phyloP scores from a whole-genome alignment of 1,284 basidiomycete genomes.

The Mycena sp. region DNA sequence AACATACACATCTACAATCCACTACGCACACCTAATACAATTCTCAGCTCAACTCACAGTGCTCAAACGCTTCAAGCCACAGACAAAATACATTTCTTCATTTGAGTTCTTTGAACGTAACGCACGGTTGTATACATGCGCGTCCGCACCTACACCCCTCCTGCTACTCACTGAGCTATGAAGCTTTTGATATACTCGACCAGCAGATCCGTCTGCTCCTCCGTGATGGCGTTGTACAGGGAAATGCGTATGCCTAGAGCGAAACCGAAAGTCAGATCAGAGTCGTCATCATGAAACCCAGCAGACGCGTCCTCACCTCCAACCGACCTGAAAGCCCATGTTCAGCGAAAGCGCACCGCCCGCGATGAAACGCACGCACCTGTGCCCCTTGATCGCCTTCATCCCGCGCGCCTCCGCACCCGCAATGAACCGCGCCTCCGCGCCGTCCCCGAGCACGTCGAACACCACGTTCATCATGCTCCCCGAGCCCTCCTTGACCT shows the following conservation, averaged over 20 bases:
- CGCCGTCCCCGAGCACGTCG: slow-evolving; percentile 73
- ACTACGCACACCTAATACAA: too few relatives aligned
- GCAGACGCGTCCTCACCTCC: slow-evolving; percentile 55
- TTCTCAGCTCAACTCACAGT: too few relatives aligned
- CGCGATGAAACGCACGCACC: slow-evolving; percentile 62
- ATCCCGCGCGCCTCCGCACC: slow-evolving; percentile 84
- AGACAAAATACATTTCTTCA: too few relatives aligned
- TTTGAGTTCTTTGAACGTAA: too few relatives aligned
- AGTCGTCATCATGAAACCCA: slow-evolving; percentile 11
- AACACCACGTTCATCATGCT: slow-evolving; percentile 97
- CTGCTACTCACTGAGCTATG: slow-evolving; percentile 39
- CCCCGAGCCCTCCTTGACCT: slow-evolving; percentile 76
- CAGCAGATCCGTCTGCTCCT: slow-evolving; percentile 76
- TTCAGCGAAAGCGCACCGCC: background rate
- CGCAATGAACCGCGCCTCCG: slow-evolving; percentile 77
- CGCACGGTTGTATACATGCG: background rate
- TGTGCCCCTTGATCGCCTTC: slow-evolving; percentile 90
- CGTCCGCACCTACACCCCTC: background rate
- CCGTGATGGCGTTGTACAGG: slow-evolving; percentile 94
- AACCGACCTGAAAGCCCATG: slow-evolving; percentile 56
- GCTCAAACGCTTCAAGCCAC: too few relatives aligned
- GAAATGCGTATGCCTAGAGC: slow-evolving; percentile 85
- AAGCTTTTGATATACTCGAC: slow-evolving; percentile 72
- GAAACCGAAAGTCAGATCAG: slow-evolving; percentile 34
- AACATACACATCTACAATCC: too few relatives aligned